Conservation (phyloP, 768 basidiomycete genomes). For the Collybia sp. region DNA sequence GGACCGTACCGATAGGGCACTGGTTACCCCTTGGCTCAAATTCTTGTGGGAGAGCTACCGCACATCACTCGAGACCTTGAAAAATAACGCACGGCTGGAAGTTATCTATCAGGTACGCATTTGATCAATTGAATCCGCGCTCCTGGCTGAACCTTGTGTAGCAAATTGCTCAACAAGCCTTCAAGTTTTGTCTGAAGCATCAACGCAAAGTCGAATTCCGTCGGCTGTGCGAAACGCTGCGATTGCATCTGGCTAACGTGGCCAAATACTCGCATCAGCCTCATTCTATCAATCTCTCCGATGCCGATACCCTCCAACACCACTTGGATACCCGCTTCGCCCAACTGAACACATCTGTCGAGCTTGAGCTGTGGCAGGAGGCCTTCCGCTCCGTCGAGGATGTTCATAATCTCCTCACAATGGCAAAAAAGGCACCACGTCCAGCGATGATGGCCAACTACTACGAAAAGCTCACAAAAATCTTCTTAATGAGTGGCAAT, state of each 20-base stretch:
- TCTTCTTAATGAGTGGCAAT: constrained; percentile 94
- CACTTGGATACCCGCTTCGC: constrained; percentile 97
- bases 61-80: constrained; percentile 90
- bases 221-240: constrained; percentile 91
- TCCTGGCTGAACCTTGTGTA: constrained; percentile 20
- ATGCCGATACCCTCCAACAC: constrained; percentile 90
- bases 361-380: constrained; percentile 98
- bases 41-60: constrained; percentile 99
- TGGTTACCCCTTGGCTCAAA: constrained; percentile 97
- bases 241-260: constrained; percentile 90
- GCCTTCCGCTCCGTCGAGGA: constrained; percentile 98
- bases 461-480: constrained; percentile 95
- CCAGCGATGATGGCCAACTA: constrained; percentile 98
- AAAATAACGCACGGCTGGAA: constrained; percentile 92
- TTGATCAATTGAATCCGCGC: not conserved
- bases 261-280: constrained; percentile 93
- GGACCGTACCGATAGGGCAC: constrained; percentile 89
- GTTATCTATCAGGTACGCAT: constrained; percentile 83
- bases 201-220: constrained; percentile 96
- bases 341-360: constrained; percentile 93
- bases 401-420: constrained; percentile 90
- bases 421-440: constrained; percentile 90
- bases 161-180: constrained; percentile 96
- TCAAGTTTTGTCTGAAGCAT: constrained; percentile 93
- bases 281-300: constrained; percentile 92